A percentile compares a stretch with the other conserved stretches of the same genome.
Evolutionary conservation across 441 rosid genomes (phyloP).

Genomic region (Populus tomentosa): DNA sequence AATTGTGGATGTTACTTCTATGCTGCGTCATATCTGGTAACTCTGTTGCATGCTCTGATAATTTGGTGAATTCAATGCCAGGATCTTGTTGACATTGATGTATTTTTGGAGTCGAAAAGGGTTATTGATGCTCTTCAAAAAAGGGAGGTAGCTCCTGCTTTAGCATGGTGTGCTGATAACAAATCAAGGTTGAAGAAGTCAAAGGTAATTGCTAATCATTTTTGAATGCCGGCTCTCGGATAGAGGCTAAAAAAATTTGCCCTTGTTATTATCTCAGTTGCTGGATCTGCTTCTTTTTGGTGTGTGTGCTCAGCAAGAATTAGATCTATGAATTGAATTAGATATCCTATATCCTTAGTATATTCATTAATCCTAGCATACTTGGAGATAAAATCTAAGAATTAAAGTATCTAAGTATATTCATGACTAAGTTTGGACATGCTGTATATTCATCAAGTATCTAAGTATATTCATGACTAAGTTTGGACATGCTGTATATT

Average conservation of each 20-base stretch:
- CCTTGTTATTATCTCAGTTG: background rate
- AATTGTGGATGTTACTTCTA: too few species aligned
- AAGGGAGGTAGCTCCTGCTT: conserved; percentile 80
- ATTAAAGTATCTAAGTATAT: too few species aligned
- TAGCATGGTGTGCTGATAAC: conserved; percentile 88
- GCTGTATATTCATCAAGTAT: too few species aligned
- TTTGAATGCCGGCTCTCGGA: background rate
- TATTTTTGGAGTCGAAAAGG: conserved; percentile 80
- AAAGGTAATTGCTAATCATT: conserved; percentile 45
- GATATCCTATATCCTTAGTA: background rate
- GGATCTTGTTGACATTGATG: conserved; percentile 95
- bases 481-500: too few species aligned
- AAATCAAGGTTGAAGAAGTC: conserved; percentile 85
- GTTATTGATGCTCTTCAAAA: conserved; percentile 83
- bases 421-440: too few species aligned
- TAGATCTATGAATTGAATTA: background rate
- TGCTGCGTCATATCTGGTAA: too few species aligned
- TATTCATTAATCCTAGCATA: background rate
- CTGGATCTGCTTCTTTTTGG: background rate
- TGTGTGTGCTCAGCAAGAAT: background rate
- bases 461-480: too few species aligned
- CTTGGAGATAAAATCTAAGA: background rate
- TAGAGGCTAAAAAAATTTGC: background rate
- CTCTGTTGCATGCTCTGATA: background rate
- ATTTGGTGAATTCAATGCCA: conserved; percentile 22